phyloP scores from a whole-genome alignment of 306 rosid species.

The Ochetophila trinervis region DNA sequence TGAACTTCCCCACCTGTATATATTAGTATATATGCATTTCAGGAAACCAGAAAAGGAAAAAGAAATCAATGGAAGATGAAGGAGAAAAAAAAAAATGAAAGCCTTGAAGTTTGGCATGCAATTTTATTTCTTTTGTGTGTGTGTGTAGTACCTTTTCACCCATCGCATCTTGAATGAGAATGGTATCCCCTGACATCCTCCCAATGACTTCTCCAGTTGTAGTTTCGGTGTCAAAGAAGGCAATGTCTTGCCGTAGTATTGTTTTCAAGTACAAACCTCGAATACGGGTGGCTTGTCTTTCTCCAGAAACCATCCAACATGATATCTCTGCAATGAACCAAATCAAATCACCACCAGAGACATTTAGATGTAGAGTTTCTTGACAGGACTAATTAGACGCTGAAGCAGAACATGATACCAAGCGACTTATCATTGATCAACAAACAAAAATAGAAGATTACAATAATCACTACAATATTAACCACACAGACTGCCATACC shows the following conservation, averaged over 20 bases:
- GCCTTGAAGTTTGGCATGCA: slow-evolving; percentile 11
- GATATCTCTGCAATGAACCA: slow-evolving; percentile 52
- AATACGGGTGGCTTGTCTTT: slow-evolving; percentile 69
- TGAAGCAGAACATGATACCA: too few species aligned
- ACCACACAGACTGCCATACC: too few species aligned
- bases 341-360: neutral
- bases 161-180: slow-evolving; percentile 36
- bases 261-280: slow-evolving; percentile 69
- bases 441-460: too few species aligned
- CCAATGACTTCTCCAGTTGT: slow-evolving; percentile 26
- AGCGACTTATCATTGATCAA: too few species aligned
- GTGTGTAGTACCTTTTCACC: slow-evolving; percentile 58
- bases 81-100: neutral
- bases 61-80: too few species aligned
- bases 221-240: slow-evolving; percentile 18
- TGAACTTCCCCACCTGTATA: slow-evolving; percentile 68
- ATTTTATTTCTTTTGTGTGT: neutral
- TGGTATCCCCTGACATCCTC: slow-evolving; percentile 28
- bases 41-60: too few species aligned
- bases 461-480: too few species aligned
- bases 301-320: slow-evolving; percentile 80
- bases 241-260: slow-evolving; percentile 46
- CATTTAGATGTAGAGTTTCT: too few species aligned
- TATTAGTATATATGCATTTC: neutral
- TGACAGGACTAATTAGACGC: too few species aligned